A percentile compares a stretch with the other conserved stretches of the same genome.
Conservation (phyloP, 2,329 filamentous ascomycete genomes). For the Westerdykella sp. region DNA sequence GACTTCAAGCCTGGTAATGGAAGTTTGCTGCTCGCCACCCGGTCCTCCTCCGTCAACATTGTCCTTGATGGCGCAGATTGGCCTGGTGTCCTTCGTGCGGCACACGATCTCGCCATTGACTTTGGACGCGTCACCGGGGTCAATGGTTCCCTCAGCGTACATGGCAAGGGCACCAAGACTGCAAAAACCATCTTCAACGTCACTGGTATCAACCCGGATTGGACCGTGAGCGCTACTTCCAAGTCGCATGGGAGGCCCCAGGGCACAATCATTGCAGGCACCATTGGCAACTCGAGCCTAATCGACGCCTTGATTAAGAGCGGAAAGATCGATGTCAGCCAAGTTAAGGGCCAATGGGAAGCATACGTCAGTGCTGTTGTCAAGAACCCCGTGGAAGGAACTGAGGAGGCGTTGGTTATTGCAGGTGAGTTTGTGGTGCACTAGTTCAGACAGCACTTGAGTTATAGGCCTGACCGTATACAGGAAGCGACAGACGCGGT, state of each 20-base stretch:
- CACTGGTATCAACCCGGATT: slow-evolving; percentile 33
- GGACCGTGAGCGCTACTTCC: slow-evolving; percentile 20
- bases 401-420: slow-evolving; percentile 57
- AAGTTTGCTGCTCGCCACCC: slow-evolving; percentile 25
- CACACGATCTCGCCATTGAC: slow-evolving; percentile 60
- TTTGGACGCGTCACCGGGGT: slow-evolving; percentile 65
- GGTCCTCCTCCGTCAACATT: slow-evolving; percentile 24
- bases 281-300: slow-evolving; percentile 57
- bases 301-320: slow-evolving; percentile 54
- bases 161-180: slow-evolving; percentile 47
- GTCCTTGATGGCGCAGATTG: slow-evolving; percentile 47
- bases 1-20: slow-evolving; percentile 41
- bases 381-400: slow-evolving; percentile 51
- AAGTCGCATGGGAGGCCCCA: slow-evolving; percentile 4
- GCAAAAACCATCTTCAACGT: slow-evolving; percentile 40
- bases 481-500: slow-evolving; percentile 56
- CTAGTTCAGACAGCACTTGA: background rate
- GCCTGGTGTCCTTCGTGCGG: slow-evolving; percentile 63
- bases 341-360: slow-evolving; percentile 62
- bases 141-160: slow-evolving; percentile 52
- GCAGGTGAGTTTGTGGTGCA: slow-evolving; percentile 39
- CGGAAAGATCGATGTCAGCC: slow-evolving; percentile 53
- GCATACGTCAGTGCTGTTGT: slow-evolving; percentile 58
- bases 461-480: background rate
- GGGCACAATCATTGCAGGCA: slow-evolving; percentile 61